Evolutionary conservation across 257 asterid genomes (phyloP).

Genomic region (Rauvolfia tetraphylla): DNA sequence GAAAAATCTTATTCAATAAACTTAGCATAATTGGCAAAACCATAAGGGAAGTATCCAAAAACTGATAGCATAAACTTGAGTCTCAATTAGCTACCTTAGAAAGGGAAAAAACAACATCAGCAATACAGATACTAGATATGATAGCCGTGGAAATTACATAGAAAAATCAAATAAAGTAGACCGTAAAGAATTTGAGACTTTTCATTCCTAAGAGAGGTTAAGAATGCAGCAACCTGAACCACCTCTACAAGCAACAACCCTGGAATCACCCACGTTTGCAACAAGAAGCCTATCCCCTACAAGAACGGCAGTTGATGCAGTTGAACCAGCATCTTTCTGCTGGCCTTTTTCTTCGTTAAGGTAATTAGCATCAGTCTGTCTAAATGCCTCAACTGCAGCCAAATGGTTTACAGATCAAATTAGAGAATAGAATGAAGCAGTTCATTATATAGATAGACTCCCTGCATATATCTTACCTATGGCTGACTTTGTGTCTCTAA

Average conservation of each 20-base stretch:
- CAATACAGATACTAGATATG: neutral
- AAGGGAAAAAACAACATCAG: neutral
- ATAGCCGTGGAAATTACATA: neutral
- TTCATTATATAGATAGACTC: neutral
- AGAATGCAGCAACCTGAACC: constrained; percentile 57
- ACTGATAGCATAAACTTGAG: neutral
- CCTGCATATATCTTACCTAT: constrained; percentile 44
- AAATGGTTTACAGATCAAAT: constrained; percentile 23
- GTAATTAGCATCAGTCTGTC: constrained; percentile 63
- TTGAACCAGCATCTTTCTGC: constrained; percentile 79
- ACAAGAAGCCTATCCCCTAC: constrained; percentile 59
- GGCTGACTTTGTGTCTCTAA: constrained; percentile 64
- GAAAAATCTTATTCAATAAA: neutral
- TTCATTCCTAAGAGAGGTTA: neutral
- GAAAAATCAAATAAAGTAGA: neutral
- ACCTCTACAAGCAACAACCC: constrained; percentile 75
- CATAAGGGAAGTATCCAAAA: neutral
- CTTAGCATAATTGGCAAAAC: neutral
- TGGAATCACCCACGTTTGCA: constrained; percentile 82
- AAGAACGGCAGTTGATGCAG: constrained; percentile 76
- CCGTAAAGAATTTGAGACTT: neutral
- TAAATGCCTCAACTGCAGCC: constrained; percentile 63
- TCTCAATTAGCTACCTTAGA: neutral
- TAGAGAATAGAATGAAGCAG: neutral
- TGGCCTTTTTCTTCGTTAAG: constrained; percentile 62